phyloP scores from a whole-genome alignment of 2,329 filamentous ascomycete species.

The Diplodia scrobiculata region DNA sequence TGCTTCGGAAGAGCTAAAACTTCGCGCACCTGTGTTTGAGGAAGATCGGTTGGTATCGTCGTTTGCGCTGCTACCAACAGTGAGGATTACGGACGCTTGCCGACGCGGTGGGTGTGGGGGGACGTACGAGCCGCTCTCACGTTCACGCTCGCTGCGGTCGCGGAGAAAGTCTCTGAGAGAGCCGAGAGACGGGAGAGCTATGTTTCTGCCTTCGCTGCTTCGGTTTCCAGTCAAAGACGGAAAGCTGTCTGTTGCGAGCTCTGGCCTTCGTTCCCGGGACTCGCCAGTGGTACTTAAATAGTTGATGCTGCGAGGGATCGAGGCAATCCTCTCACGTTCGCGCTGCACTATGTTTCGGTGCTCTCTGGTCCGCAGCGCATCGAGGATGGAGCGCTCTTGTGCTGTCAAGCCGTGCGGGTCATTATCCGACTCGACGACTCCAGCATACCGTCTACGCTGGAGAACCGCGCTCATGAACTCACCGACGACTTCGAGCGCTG shows the following conservation, averaged over 20 bases:
- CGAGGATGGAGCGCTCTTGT: conserved; percentile 51
- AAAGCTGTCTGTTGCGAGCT: conserved; percentile 9
- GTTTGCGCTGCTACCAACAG: conserved; percentile 30
- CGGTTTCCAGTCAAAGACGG: conserved; percentile 21
- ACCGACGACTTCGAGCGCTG: conserved; percentile 24
- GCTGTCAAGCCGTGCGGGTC: conserved; percentile 52
- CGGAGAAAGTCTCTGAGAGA: conserved; percentile 32
- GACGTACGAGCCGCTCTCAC: conserved; percentile 23
- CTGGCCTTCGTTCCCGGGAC: background rate
- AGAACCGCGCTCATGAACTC: conserved; percentile 21
- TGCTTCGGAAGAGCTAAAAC: conserved; percentile 44
- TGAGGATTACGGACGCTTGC: conserved; percentile 47
- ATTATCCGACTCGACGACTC: conserved; percentile 46
- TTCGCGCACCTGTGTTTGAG: conserved; percentile 34
- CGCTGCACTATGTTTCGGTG: conserved; percentile 43
- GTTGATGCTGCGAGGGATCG: conserved; percentile 47
- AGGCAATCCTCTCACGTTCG: conserved; percentile 42
- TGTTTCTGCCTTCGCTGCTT: conserved; percentile 18
- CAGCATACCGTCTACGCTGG: conserved; percentile 38
- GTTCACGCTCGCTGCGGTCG: conserved; percentile 23
- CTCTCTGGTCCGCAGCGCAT: conserved; percentile 49
- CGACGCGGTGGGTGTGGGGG: conserved; percentile 40
- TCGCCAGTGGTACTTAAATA: conserved; percentile 37
- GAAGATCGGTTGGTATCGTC: conserved; percentile 35
- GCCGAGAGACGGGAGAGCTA: conserved; percentile 26